Conservation (phyloP, 768 basidiomycete genomes). For the Lentinula boryana region DNA sequence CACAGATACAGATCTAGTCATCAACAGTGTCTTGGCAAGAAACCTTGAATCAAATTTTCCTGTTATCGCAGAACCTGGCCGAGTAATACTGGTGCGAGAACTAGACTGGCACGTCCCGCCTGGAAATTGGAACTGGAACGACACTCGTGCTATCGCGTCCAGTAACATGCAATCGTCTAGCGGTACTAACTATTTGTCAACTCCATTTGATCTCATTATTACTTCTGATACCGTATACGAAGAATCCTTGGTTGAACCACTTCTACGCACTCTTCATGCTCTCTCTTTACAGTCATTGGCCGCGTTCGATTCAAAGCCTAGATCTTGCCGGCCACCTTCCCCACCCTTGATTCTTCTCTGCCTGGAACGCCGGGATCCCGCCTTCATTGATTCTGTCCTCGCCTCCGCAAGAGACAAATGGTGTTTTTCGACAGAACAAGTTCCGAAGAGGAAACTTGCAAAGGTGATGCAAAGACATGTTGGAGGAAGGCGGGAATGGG, state of each 20-base stretch:
- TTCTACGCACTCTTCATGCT: constrained; percentile 60
- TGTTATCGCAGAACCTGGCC: constrained; percentile 25
- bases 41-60: constrained; percentile 54
- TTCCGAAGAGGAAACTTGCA: constrained; percentile 52
- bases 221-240: constrained; percentile 82
- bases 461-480: constrained; percentile 57
- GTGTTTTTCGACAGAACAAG: constrained; percentile 51
- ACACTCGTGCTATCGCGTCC: constrained; percentile 30
- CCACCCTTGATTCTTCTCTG: constrained; percentile 54
- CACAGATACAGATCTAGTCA: constrained; percentile 65
- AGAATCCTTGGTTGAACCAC: constrained; percentile 53
- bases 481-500: constrained; percentile 41
- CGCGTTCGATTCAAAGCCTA: constrained; percentile 9
- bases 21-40: constrained; percentile 50
- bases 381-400: constrained; percentile 54
- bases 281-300: constrained; percentile 36
- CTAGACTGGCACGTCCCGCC: constrained; percentile 67
- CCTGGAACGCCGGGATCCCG: constrained; percentile 74
- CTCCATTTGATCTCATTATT: constrained; percentile 69
- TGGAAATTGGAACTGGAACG: constrained; percentile 50
- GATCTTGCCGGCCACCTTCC: constrained; percentile 13
- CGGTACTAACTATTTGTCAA: constrained; percentile 8
- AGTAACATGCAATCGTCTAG: constrained; percentile 13
- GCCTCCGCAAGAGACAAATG: constrained; percentile 46
- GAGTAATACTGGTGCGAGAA: constrained; percentile 47